Conservation (phyloP, 768 basidiomycete species). For the Boletus rubroflammeus region DNA sequence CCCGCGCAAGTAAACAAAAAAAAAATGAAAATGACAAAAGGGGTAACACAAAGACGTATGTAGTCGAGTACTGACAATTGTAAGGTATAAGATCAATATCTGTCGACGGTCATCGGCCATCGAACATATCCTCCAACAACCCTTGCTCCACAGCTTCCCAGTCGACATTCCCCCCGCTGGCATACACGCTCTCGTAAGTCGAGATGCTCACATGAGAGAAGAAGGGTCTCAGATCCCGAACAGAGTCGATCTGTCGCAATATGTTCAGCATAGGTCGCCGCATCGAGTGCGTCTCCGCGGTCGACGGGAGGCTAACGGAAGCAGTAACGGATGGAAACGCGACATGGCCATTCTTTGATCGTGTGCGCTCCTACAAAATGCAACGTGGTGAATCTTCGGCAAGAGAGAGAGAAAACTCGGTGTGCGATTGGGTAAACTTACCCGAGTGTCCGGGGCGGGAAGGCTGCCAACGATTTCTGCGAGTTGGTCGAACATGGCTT, state of each 20-base stretch:
- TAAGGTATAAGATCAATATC: background rate
- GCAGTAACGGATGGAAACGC: constrained; percentile 20
- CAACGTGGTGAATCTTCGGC: background rate
- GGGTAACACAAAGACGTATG: background rate
- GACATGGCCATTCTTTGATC: constrained; percentile 21
- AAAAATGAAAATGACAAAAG: background rate
- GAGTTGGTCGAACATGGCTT: constrained; percentile 87
- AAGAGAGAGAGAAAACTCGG: too few species aligned
- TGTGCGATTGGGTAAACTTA: constrained; percentile 1
- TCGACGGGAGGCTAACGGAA: constrained; percentile 25
- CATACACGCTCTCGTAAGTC: constrained; percentile 89
- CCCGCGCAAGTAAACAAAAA: constrained; percentile 2
- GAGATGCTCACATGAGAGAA: constrained; percentile 86
- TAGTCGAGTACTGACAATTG: background rate
- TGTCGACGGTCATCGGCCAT: constrained; percentile 49
- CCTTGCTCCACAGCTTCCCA: constrained; percentile 86
- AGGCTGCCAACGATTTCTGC: constrained; percentile 77
- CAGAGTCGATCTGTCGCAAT: constrained; percentile 74
- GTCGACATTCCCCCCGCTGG: constrained; percentile 75
- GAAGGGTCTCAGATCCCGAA: constrained; percentile 85
- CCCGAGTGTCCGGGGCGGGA: constrained; percentile 42
- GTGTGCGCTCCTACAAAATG: constrained; percentile 25
- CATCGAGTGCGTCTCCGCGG: constrained; percentile 43
- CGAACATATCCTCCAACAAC: constrained; percentile 87
- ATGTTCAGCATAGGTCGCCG: constrained; percentile 71